Evolutionary conservation across 495 filamentous ascomycete genomes (phyloP), one percentile per base, ranked within the genome.

Genomic region (Xylaria castorea): DNA sequence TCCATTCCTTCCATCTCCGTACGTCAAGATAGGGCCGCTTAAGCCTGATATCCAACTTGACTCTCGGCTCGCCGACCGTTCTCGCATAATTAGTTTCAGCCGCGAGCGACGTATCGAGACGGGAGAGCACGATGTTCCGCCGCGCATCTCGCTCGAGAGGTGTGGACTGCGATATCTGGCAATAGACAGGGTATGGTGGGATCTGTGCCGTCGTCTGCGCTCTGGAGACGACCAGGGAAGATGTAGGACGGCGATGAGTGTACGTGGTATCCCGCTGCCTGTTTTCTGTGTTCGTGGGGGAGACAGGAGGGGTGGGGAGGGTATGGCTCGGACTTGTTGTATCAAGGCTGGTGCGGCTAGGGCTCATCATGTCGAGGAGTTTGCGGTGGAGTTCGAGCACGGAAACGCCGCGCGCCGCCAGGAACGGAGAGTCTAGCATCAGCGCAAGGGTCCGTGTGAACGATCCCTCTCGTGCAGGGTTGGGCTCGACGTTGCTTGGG

Each of bases 381-480:
- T 72, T 72, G 25, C 70, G 70, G 63, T 72, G 70, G 0, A 72
- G 70, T 25, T 72, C 62, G 1, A 34, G 62, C 16, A 61, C 40
- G 11, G 70, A 66, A n/a, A 72, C 51, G 20, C 70, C 70, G 5
- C 42, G 50, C 1, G 50, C 4, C 1, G 70, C 62, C 2, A 72
- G 62, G 51, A 32, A 55, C 12, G 50, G 50, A 11, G 70, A 66
- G 40, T 72, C 63, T 1, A 72, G 60, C 70, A 72, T 72, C 3
- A 67, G 27, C 0, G 70, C 9, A 0, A 72, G 51, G 3, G 62
- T 72, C 3, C 70, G 48, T 1, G 70, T 72, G 46, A 72, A 67
- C 16, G 70, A 72, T 8, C 36, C 69, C 9, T 38, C 69, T 34
- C 61, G 44, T 14, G 22, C 36, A 5, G 27, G 16, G 18, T 48